A percentile compares a stretch with the other conserved stretches of the same genome.
phyloP scores from a whole-genome alignment of 306 rosid species.

The Gillenia trifoliata region DNA sequence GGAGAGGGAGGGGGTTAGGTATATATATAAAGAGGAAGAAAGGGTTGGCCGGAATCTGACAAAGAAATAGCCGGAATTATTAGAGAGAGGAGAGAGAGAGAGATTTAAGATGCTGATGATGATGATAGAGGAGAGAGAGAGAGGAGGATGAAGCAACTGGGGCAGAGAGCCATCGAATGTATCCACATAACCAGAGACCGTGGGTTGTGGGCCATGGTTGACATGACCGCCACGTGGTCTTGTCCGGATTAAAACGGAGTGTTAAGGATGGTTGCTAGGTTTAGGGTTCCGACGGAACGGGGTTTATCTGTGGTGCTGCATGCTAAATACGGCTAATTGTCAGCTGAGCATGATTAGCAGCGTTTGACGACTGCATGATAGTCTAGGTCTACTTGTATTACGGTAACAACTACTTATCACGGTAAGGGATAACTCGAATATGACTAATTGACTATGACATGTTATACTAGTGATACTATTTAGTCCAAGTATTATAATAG shows the following conservation, averaged over 20 bases:
- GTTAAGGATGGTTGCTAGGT: neutral
- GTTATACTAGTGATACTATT: no score
- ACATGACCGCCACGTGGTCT: slow-evolving; percentile 47
- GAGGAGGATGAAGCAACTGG: slow-evolving; percentile 18
- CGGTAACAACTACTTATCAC: neutral
- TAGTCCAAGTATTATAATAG: no score
- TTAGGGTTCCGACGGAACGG: slow-evolving; percentile 11
- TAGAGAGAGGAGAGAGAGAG: slow-evolving; percentile 21
- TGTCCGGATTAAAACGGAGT: slow-evolving; percentile 28
- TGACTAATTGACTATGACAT: no score
- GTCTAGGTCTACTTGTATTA: neutral
- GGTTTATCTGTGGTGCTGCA: neutral
- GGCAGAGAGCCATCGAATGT: slow-evolving; percentile 34
- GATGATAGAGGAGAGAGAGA: slow-evolving; percentile 4
- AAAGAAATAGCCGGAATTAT: slow-evolving; percentile 28
- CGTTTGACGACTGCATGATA: neutral
- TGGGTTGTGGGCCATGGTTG: slow-evolving; percentile 38
- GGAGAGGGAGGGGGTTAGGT: slow-evolving; percentile 17
- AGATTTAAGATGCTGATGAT: neutral
- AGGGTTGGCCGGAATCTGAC: slow-evolving; percentile 40
- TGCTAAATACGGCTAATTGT: neutral
- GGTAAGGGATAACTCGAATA: no score
- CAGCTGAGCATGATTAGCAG: neutral
- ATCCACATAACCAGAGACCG: slow-evolving; percentile 32
- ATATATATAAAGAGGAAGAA: slow-evolving; percentile 26